Percentiles rank a stretch among this genome's conserved stretches.
phyloP scores from a whole-genome alignment of 768 basidiomycete species.

The Cystofilobasidium ferigula region DNA sequence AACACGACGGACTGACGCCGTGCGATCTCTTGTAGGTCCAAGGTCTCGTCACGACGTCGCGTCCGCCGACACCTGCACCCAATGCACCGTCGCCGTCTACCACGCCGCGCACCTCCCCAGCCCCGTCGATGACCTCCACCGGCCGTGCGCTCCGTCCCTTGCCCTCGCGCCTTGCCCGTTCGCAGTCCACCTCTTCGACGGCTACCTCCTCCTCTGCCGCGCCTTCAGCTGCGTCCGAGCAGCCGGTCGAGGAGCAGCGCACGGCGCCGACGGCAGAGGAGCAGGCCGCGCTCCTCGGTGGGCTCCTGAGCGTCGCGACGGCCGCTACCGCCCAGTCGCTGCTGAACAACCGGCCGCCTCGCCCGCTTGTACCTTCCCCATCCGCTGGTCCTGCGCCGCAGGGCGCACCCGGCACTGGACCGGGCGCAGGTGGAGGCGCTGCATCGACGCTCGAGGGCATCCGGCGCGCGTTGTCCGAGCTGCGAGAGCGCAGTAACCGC shows the following conservation, averaged over 20 bases:
- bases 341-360: not conserved
- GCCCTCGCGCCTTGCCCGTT: not conserved
- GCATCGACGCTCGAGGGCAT: constrained; percentile 4
- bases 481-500: not conserved
- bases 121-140: not conserved
- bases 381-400: too few relatives aligned
- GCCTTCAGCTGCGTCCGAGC: not conserved
- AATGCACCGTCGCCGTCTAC: not conserved
- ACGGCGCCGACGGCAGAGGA: constrained; percentile 8
- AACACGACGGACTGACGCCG: too few relatives aligned
- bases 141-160: not conserved
- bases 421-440: too few relatives aligned
- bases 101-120: not conserved
- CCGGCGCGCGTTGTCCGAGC: constrained; percentile 4
- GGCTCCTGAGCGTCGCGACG: constrained; percentile 19
- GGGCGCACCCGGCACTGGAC: too few relatives aligned
- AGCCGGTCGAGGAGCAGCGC: not conserved
- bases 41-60: constrained; percentile 22
- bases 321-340: constrained; percentile 17
- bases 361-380: not conserved
- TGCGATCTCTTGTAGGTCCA: constrained; percentile 7
- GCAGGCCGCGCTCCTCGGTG: constrained; percentile 20
- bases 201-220: not conserved
- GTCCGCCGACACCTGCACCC: not conserved
- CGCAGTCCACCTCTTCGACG: not conserved